Base-by-base conservation (phyloP, 768 basidiomycete genomes). In the Termitomyces sp. region DNA sequence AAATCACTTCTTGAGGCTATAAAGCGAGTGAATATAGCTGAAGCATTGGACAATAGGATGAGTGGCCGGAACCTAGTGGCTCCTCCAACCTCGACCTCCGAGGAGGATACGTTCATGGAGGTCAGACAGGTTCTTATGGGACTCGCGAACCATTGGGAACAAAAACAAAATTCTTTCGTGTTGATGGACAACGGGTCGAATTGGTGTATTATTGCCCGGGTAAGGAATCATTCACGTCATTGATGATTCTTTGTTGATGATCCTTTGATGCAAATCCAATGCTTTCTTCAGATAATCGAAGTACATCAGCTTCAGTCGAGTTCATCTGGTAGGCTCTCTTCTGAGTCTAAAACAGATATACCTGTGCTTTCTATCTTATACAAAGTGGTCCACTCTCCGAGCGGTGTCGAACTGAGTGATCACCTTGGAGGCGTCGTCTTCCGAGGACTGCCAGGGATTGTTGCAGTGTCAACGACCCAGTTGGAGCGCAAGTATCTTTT, bases 401-500 rank as follows among this genome's bases (percentile, higher is more conserved):
- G 46, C 26, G 57, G 63, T 16, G 60, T 63, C 47, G 30, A 61
- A 6, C 50, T 72, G 30, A 26, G 63, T 6, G 59, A 66, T 9
- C 49, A 63, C 43, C 28, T 66, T 1, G 44, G 57, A 10, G 38
- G 61, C 10, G 54, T 65, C 10, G 54, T 65, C 16, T 64, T 66
- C 48, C 32, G 32, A 32, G 28, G 57, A 60, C 3, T 20, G 10
- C 2, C 36, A 28, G 12, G 32, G n/a, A 55, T 59, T 12, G 44
- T 61, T 3, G 26, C 48, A 0, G 58, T 71, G 10, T 59, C 60
- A 9, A 67, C 67, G 7, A 64, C 66, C 0, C 63, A 66, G 14
- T 61, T 74, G 28, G 76, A 77, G 59, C 74, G 74, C 36, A 69
- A 70, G 49, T 60, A 69, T 4, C 52, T 76, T 13, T 64, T 73